phyloP scores from a whole-genome alignment of 495 filamentous ascomycete genomes.

The Peziza echinospora region DNA sequence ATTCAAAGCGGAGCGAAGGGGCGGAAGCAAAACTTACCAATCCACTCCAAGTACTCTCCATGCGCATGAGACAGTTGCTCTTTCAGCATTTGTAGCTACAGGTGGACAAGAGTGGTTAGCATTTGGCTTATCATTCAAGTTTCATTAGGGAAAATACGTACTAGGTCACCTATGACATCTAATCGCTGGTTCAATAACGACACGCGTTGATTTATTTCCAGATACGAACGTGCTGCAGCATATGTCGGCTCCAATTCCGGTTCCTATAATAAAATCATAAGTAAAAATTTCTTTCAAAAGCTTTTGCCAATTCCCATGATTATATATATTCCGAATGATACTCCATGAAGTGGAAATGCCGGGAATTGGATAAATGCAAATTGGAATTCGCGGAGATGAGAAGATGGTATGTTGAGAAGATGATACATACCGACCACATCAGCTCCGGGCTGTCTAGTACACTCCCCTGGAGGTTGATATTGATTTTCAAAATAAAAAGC shows the following conservation, averaged over 20 bases:
- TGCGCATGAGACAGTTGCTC: conserved; percentile 94
- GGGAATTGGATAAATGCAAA: no score
- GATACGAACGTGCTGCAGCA: conserved; percentile 76
- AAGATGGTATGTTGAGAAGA: no score
- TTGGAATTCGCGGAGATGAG: no score
- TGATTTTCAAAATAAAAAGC: conserved; percentile 89
- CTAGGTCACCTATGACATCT: conserved; percentile 79
- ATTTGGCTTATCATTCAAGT: not conserved
- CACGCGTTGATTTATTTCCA: conserved; percentile 97
- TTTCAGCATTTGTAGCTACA: conserved; percentile 64
- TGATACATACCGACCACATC: conserved; percentile 51
- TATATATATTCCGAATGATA: no score
- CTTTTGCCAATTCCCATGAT: no score
- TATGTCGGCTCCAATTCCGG: conserved; percentile 91
- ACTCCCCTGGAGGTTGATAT: conserved; percentile 89
- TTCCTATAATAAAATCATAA: no score
- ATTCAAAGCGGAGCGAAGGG: no score
- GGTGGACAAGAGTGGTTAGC: not conserved
- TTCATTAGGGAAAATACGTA: conserved; percentile 3
- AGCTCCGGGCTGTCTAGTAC: conserved; percentile 94
- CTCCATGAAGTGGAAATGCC: no score
- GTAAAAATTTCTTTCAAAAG: no score
- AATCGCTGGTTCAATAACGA: conserved; percentile 69
- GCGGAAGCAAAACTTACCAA: conserved; percentile 53
- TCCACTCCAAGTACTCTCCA: conserved; percentile 89